Conservation (phyloP, 2,329 filamentous ascomycete species). For the Fusarium paranaense region DNA sequence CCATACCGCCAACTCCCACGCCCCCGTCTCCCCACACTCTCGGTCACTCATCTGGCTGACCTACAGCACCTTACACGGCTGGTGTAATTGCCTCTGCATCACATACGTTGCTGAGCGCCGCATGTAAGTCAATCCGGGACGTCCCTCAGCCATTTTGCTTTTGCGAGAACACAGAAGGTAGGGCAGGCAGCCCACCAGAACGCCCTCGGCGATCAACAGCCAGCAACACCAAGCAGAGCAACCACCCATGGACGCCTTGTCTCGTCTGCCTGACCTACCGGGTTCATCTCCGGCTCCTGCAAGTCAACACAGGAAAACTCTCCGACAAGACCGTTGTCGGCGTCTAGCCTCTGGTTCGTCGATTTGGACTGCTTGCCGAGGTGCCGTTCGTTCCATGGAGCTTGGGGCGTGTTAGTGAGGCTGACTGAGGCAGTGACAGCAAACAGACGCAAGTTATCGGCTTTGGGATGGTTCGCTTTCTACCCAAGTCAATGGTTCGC, state of each 20-base stretch:
- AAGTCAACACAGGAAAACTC: conserved; percentile 13
- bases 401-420: conserved; percentile 23
- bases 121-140: conserved; percentile 5
- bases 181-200: conserved; percentile 10
- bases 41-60: conserved; percentile 23
- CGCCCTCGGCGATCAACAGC: conserved; percentile 2
- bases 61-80: background rate
- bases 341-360: conserved; percentile 3
- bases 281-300: conserved; percentile 26
- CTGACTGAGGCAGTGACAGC: conserved; percentile 22
- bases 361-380: conserved; percentile 8
- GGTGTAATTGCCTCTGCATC: conserved; percentile 20
- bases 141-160: background rate
- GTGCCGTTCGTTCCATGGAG: background rate
- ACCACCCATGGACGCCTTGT: conserved; percentile 18
- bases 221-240: conserved; percentile 16
- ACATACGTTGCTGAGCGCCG: background rate
- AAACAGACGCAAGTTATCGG: conserved; percentile 4
- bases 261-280: conserved; percentile 19
- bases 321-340: conserved; percentile 10
- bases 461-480: background rate
- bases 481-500: conserved; percentile 18
- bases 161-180: conserved; percentile 1
- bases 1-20: conserved; percentile 24
- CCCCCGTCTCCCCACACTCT: conserved; percentile 25